Percentiles rank a stretch among this genome's conserved stretches.
phyloP scores from a whole-genome alignment of 2,329 filamentous ascomycete genomes.

The Pseudomassariella vexata region DNA sequence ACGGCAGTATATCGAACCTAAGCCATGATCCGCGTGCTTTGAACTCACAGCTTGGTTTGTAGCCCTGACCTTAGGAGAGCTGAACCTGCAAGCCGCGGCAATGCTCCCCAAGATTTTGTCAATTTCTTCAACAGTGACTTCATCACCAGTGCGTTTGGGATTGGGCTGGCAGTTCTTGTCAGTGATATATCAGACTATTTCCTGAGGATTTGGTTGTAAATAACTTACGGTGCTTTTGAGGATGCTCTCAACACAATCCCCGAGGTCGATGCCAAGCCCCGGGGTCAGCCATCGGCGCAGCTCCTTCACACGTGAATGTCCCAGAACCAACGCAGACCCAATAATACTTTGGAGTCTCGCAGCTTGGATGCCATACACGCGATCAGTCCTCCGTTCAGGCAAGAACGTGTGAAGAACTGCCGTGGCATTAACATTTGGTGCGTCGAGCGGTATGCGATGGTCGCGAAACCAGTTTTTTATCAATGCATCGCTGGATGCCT shows the following conservation, averaged over 20 bases:
- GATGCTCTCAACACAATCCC: conserved; percentile 62
- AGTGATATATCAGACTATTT: conserved; percentile 8
- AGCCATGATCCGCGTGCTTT: conserved; percentile 32
- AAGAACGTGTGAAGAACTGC: conserved; percentile 72
- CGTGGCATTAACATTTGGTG: conserved; percentile 47
- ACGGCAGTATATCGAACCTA: conserved; percentile 53
- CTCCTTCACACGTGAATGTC: conserved; percentile 52
- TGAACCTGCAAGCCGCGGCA: conserved; percentile 65
- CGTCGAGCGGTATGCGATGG: conserved; percentile 54
- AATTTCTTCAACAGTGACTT: conserved; percentile 66
- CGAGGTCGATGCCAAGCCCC: conserved; percentile 60
- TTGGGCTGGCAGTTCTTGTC: conserved; percentile 39
- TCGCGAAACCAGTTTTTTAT: conserved; percentile 63
- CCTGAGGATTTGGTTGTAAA: background rate
- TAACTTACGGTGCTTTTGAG: conserved; percentile 52
- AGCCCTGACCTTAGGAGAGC: conserved; percentile 54
- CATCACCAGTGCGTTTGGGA: conserved; percentile 23
- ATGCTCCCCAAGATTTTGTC: conserved; percentile 60
- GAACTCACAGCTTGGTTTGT: conserved; percentile 14
- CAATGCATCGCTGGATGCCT: conserved; percentile 21
- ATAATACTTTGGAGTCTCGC: conserved; percentile 60
- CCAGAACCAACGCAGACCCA: conserved; percentile 59
- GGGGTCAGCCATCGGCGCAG: conserved; percentile 57
- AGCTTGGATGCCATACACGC: conserved; percentile 68
- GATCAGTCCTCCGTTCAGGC: conserved; percentile 69